phyloP scores from a whole-genome alignment of 2,329 filamentous ascomycete species.

The Alternaria triticimaculans region DNA sequence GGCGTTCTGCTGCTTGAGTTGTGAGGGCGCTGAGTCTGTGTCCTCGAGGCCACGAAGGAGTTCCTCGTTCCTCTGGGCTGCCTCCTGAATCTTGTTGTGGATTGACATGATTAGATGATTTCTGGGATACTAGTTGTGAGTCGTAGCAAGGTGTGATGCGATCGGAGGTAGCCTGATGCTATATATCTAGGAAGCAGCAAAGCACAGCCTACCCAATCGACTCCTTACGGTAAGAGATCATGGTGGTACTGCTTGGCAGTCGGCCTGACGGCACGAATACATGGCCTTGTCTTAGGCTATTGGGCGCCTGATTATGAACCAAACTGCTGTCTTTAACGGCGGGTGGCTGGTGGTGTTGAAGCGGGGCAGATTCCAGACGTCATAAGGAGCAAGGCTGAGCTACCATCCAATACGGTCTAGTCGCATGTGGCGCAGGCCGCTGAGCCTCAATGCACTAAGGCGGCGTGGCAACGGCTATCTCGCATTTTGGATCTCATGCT shows the following conservation, averaged over 20 bases:
- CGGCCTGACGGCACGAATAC: constrained; percentile 7
- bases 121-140: too few relatives aligned
- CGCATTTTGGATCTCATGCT: too few relatives aligned
- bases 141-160: too few relatives aligned
- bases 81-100: constrained; percentile 34
- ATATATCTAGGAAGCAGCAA: background rate
- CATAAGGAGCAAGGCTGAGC: constrained; percentile 11
- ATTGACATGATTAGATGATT: constrained; percentile 21
- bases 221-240: background rate
- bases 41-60: constrained; percentile 37
- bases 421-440: constrained; percentile 6
- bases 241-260: constrained; percentile 14
- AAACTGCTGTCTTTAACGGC: background rate
- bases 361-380: constrained; percentile 1
- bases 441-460: background rate
- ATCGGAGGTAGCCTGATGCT: background rate
- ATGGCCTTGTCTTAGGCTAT: constrained; percentile 7
- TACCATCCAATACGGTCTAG: background rate
- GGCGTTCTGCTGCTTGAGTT: constrained; percentile 38
- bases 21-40: constrained; percentile 37
- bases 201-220: constrained; percentile 3
- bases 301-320: constrained; percentile 20
- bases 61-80: constrained; percentile 32
- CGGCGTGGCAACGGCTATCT: constrained; percentile 1
- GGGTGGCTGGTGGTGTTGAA: constrained; percentile 7